phyloP scores from a whole-genome alignment of 2,329 filamentous ascomycete genomes.

The Fusarium hostae region DNA sequence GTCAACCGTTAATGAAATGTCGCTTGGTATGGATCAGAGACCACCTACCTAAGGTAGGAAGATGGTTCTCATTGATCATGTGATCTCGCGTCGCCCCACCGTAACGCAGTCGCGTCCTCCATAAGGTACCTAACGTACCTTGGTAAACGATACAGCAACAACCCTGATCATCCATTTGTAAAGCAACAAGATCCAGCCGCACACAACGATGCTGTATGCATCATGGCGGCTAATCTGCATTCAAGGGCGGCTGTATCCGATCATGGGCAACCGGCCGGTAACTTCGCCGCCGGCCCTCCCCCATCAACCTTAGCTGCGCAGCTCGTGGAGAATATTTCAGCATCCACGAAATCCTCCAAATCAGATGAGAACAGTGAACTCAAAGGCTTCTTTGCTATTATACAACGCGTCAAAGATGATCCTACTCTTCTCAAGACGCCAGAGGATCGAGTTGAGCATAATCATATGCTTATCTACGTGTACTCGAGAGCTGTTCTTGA shows the following conservation, averaged over 20 bases:
- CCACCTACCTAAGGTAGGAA: background rate
- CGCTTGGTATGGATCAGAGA: background rate
- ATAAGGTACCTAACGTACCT: background rate
- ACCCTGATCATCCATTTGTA: background rate
- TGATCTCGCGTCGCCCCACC: slow-evolving; percentile 39
- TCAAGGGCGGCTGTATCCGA: slow-evolving; percentile 34
- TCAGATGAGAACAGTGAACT: slow-evolving; percentile 79
- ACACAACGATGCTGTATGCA: slow-evolving; percentile 41
- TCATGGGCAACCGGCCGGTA: slow-evolving; percentile 30
- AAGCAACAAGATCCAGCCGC: slow-evolving; percentile 5
- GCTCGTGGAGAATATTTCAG: slow-evolving; percentile 82
- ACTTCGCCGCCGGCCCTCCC: slow-evolving; percentile 53
- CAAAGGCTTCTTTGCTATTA: slow-evolving; percentile 71
- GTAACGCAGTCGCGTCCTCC: slow-evolving; percentile 32
- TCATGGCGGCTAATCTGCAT: slow-evolving; percentile 45
- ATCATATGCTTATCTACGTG: slow-evolving; percentile 87
- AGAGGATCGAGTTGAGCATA: slow-evolving; percentile 77
- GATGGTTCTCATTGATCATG: slow-evolving; percentile 12
- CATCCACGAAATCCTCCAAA: slow-evolving; percentile 69
- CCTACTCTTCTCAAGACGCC: slow-evolving; percentile 66
- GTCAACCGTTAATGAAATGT: background rate
- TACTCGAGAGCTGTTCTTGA: slow-evolving; percentile 84
- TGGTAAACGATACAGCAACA: background rate
- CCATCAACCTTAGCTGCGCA: slow-evolving; percentile 90
- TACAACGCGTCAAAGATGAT: slow-evolving; percentile 65